Evolutionary conservation across 2,329 filamentous ascomycete species (phyloP), one percentile per base, ranked within the genome.

Genomic region (Chaetomium olivaceum): DNA sequence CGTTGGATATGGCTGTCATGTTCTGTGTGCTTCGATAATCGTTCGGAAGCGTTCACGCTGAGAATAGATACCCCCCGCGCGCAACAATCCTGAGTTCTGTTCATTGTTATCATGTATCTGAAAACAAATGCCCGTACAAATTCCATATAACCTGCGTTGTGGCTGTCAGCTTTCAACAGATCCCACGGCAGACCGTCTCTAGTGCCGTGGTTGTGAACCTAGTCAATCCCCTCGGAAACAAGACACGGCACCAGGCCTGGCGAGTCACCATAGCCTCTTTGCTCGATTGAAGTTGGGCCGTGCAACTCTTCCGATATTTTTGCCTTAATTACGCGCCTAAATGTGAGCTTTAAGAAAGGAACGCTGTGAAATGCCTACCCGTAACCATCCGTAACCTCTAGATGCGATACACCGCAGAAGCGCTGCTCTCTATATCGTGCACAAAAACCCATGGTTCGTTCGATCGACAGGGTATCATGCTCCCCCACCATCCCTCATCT

Each of bases 381-480:
- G 16, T 19, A 9, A 29, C 16, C 16, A 21, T 21, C 5, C 56
- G 16, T 19, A 9, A 29, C 16, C 16, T 23, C 36, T 36, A 62
- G 46, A 63, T 60, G 29, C 61, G 52, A 61, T 61, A 46, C 52
- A 33, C 51, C 43, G 43, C 55, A 29, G 39, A 51, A 16, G 12
- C 51, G 7, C 39, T 39, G 52, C 55, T 50, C 21, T 5, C 16
- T 55, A 25, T 36, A 33, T 19, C 7, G 16, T 16, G 9, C 14
- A 43, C 43, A 33, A 33, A 23, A 66, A 23, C 27, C 43, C 33
- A 54, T 4, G 31, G 2, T 33, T 23, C 16, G 7, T n/a, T n/a
- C n/a, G n/a, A n/a, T n/a, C 3, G 6, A 36, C 8, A 52, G 51
- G 61, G 55, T 63, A 67, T 64, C 19, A 51, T 58, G 27, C 27